phyloP scores from a whole-genome alignment of 768 basidiomycete species.

The Leccinum ochraceum region DNA sequence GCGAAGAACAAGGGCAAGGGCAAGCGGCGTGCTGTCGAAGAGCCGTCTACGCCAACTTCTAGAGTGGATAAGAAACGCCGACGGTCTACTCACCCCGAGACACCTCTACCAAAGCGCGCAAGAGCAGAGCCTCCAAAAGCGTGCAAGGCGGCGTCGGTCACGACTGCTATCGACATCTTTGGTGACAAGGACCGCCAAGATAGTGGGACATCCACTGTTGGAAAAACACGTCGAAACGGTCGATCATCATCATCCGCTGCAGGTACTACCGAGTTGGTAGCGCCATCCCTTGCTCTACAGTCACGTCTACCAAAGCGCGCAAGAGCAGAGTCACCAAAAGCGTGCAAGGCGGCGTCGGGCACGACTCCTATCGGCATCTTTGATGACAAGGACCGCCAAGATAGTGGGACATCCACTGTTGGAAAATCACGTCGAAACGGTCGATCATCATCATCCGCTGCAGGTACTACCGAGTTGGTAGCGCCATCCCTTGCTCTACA shows the following conservation, averaged over 20 bases:
- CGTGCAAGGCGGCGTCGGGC: background rate
- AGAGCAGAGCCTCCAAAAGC: conserved; percentile 5
- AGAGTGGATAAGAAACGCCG: conserved; percentile 18
- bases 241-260: background rate
- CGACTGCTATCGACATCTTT: background rate
- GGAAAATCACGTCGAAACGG: conserved; percentile 3
- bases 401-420: background rate
- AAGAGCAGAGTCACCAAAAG: conserved; percentile 5
- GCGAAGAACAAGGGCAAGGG: conserved; percentile 21
- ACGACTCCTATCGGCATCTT: background rate
- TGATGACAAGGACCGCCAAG: background rate
- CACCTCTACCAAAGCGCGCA: conserved; percentile 16
- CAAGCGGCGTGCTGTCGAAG: conserved; percentile 15
- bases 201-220: background rate
- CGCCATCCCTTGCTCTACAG: background rate
- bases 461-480: background rate
- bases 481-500: background rate
- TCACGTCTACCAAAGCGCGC: conserved; percentile 13
- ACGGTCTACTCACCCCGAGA: conserved; percentile 7
- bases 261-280: background rate
- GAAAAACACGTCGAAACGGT: conserved; percentile 3
- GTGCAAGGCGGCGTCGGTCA: background rate
- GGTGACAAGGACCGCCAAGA: background rate
- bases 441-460: background rate
- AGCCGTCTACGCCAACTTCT: background rate